Evolutionary conservation across 2,329 filamentous ascomycete genomes (phyloP), one percentile per base, ranked within the genome.

Genomic region (Mycogone perniciosa): DNA sequence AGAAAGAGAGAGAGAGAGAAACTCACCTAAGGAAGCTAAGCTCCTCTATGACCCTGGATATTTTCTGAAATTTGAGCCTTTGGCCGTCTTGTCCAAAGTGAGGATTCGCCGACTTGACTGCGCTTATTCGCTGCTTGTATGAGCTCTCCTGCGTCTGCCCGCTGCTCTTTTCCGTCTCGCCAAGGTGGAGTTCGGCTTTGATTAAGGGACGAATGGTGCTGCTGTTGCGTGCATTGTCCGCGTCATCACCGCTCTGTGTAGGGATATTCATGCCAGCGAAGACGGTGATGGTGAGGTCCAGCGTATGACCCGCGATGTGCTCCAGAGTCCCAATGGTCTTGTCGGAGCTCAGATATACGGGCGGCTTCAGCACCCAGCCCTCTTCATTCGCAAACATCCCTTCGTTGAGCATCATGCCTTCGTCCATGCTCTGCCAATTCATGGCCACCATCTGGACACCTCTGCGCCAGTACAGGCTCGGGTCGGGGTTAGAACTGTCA

Each of bases 391-490:
- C 88, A 66, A 97, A 99, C 93, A 99, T 97, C 64, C 88, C 93
- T 62, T 95, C 87, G 64, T 97, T 97, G 64, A 99, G 81, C 76
- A 97, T 95, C 81, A 96, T 95, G 40, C 89, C 88, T 51, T 93
- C 82, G 64, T 97, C 92, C 59, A 91, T 86, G 3, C 86, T 92
- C 69, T 99, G 93, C 92, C 93, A 97, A 67, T 99, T 99, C 67
- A 97, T 79, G 13, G 93, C 92, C 5, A 89, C 91, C 92, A 99
- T 97, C 68, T 99, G 93, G 20, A 96, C 91, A 30, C 93, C 93
- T 48, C 88, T 84, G 45, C 90, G 84, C 93, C 93, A 99, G 65
- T 90, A 95, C 40, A 83, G 83, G 56, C 90, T 84, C 1, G 93
- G 93, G 61, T 97, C 91, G 38, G 93, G 93, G 65, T 99, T 99